Evolutionary conservation across 1,284 basidiomycete species (phyloP).

Genomic region (Laetiporus sulphureus): DNA sequence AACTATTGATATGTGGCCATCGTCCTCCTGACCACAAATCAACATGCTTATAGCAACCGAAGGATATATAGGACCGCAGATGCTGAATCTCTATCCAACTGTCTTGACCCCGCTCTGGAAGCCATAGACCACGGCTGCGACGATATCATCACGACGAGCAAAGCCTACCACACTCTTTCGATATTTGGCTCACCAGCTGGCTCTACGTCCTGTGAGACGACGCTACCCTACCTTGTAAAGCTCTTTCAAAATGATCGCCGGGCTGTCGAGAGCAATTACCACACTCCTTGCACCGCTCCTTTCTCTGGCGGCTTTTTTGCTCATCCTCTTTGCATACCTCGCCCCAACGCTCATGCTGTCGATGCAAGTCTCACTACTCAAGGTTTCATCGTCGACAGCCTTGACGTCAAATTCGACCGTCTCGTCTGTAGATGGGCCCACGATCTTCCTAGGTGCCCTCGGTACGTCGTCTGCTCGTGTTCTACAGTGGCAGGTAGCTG

Average conservation of each 20-base stretch:
- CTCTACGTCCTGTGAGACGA: constrained; percentile 1
- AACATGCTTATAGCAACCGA: no score
- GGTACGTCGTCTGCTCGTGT: constrained; percentile 34
- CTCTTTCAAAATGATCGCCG: constrained; percentile 52
- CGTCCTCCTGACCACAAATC: no score
- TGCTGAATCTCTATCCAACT: no score
- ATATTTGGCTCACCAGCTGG: constrained; percentile 8
- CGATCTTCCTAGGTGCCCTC: constrained; percentile 57
- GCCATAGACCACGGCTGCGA: constrained; percentile 16
- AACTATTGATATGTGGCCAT: no score
- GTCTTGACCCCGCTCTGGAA: constrained; percentile 14
- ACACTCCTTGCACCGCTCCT: constrained; percentile 66
- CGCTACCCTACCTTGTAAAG: background rate
- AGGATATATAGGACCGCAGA: no score
- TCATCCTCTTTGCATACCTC: constrained; percentile 59
- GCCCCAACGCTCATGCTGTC: constrained; percentile 57
- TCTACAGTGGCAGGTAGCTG: constrained; percentile 1
- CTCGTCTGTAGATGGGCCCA: constrained; percentile 60
- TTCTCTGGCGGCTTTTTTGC: constrained; percentile 55
- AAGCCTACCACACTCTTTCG: constrained; percentile 5
- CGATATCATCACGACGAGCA: constrained; percentile 3
- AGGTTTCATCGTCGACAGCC: constrained; percentile 50
- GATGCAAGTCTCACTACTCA: constrained; percentile 56
- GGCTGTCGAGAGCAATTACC: constrained; percentile 62
- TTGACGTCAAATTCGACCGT: constrained; percentile 34